phyloP scores from a whole-genome alignment of 73 alveolate species.

The Tetrahymena malaccensis region DNA sequence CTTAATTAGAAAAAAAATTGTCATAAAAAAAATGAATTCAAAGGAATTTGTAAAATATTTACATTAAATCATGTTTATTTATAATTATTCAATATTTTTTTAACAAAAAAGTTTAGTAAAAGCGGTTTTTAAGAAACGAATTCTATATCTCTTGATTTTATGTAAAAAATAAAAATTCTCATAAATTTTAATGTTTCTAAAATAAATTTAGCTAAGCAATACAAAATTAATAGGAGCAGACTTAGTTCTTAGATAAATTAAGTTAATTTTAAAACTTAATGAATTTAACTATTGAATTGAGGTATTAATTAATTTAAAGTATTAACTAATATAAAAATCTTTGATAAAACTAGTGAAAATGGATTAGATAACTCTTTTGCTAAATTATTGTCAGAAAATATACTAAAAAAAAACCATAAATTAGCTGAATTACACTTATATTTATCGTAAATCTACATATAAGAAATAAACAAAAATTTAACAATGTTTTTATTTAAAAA shows the following conservation, averaged over 20 bases:
- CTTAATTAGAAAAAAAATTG: neutral
- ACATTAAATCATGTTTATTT: no score
- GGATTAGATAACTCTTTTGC: neutral
- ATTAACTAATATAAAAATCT: neutral
- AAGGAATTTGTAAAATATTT: neutral
- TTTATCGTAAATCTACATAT: neutral
- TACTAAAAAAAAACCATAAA: neutral
- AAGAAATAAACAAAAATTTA: no score
- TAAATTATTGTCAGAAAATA: neutral
- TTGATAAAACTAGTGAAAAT: neutral
- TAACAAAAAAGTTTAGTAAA: neutral
- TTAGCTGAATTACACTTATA: neutral
- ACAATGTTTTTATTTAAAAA: neutral
- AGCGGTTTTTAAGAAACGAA: neutral
- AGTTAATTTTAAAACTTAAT: neutral
- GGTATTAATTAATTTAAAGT: neutral
- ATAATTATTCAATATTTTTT: no score
- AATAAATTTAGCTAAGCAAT: neutral
- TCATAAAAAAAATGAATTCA: neutral
- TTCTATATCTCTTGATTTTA: neutral
- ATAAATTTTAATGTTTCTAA: neutral
- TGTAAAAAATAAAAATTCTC: neutral
- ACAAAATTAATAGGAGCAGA: neutral
- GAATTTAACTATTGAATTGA: neutral
- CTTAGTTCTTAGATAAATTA: neutral